Evolutionary conservation across 1,284 basidiomycete genomes (phyloP), one percentile per base, ranked within the genome.

Genomic region (Puccinia polysora): DNA sequence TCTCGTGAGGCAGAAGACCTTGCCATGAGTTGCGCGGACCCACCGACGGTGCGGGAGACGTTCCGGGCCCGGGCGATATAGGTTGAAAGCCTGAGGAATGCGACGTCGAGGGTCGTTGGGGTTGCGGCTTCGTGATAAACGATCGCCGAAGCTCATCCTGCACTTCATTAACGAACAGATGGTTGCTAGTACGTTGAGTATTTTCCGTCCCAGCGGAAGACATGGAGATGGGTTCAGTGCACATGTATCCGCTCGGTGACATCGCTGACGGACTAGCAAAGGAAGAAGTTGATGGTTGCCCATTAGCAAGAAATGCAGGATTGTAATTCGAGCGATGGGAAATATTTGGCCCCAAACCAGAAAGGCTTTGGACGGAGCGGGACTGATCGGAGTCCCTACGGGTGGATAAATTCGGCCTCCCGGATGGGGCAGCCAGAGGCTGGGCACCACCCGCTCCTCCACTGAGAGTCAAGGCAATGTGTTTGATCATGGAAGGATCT

Each of bases 401-500:
- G 2, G 34, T 25, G 6, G 38, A 38, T 45, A 60, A 40, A 32
- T 47, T 64, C n/a, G 25, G 43, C 1, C 47, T 40, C 8, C 30
- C 30, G 14, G 62, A 23, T 18, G 45, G 4, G n/a, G 36, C 7
- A 1, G 28, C 18, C 4, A 45, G 45, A 12, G 45, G 23, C 6
- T 28, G 45, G 28, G 25, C n/a, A 7, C 45, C 62, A 64, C n/a
- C n/a, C n/a, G 18, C 28, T 40, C 36, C 38, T 25, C 2, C 58
- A 58, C 38, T 32, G 1, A 70, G 43, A 4, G 67, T 34, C 5
- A 56, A 70, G 23, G 67, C 56, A 34, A 70, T 70, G 12, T 59
- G 55, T 60, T 70, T 70, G 30, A 70, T 70, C 28, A 49, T 60
- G 14, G 56, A 59, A 40, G 40, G 56, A 60, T 70, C 67, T 38